Evolutionary conservation across 495 filamentous ascomycete species (phyloP), one percentile per base, ranked within the genome.

Genomic region (Hypoxylon lenormandii): DNA sequence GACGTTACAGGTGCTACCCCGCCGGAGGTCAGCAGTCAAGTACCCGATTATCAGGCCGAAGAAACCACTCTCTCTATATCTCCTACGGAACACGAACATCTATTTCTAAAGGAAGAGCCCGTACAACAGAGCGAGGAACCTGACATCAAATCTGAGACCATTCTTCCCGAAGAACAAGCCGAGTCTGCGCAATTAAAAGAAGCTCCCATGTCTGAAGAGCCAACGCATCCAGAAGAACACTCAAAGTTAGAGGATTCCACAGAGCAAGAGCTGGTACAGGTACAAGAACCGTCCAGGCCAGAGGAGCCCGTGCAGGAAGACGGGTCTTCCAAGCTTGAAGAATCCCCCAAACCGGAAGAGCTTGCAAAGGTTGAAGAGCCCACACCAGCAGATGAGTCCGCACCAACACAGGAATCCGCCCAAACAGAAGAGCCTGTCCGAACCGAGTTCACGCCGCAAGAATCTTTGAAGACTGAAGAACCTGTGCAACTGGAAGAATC

Each of bases 81-180:
- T 11, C 23, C 33, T 18, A 15, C 18, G 3, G 57, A 26, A n/a
- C 57, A 38, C 12, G 64, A 60, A 43, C 12, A 28, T 40, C 5
- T 22, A 4, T 5, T 33, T 64, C 6, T 4, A 36, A 46, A n/a
- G 23, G 42, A 68, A 43, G 57, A 46, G 28, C 57, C 43, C 16
- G 15, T 6, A 12, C 64, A 61, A 13, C 6, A 38, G 16, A 28
- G 15, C 11, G 54, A 64, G 26, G 45, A 50, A 40, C 13, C 26
- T 5, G 26, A 42, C 37, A n/a, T 63, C 3, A 3, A n/a, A 8
- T 2, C 38, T 28, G 33, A 54, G 12, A 12, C 21, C 23, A 11
- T 46, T 13, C 13, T 30, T 49, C 46, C 48, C 8, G 38, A 69
- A 28, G 45, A 56, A 26, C n/a, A 59, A 38, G 37, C 36, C 15